Conservation (phyloP, 179 eudicot genomes). For the Sideroxylon spinosum region DNA sequence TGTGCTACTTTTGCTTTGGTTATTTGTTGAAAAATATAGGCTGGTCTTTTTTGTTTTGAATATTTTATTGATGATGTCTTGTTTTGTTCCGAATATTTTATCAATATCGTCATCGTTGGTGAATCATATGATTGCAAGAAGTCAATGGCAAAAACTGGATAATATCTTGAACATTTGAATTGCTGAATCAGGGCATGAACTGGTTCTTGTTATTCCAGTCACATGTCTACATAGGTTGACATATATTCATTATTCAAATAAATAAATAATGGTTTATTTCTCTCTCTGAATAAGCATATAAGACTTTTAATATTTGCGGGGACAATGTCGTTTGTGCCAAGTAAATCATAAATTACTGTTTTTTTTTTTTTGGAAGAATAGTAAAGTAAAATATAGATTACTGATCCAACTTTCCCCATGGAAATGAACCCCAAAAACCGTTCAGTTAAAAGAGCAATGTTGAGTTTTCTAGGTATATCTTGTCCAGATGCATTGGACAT, state of each 20-base stretch:
- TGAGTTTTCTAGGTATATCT: not conserved
- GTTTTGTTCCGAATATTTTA: not conserved
- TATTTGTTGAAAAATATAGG: not conserved
- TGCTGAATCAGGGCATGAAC: not conserved
- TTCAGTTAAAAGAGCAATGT: not conserved
- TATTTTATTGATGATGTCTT: not conserved
- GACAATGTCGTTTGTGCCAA: not conserved
- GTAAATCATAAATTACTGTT: not conserved
- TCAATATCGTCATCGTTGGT: not conserved
- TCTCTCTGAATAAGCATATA: too few species aligned
- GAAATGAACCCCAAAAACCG: not conserved
- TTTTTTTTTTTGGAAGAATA: too few species aligned
- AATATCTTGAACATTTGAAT: not conserved
- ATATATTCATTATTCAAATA: not conserved
- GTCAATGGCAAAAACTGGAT: too few species aligned
- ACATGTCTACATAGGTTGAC: not conserved
- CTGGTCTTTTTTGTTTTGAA: not conserved
- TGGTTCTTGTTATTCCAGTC: not conserved
- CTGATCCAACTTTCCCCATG: not conserved
- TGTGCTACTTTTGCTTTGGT: not conserved
- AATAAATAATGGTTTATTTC: too few species aligned
- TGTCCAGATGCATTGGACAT: conserved; percentile 1
- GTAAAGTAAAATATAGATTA: too few species aligned
- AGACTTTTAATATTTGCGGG: not conserved
- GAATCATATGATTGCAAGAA: not conserved